A percentile compares a stretch with the other conserved stretches of the same genome.
Conservation (phyloP, 108 stramenopile species). For the Ochromonas danica region DNA sequence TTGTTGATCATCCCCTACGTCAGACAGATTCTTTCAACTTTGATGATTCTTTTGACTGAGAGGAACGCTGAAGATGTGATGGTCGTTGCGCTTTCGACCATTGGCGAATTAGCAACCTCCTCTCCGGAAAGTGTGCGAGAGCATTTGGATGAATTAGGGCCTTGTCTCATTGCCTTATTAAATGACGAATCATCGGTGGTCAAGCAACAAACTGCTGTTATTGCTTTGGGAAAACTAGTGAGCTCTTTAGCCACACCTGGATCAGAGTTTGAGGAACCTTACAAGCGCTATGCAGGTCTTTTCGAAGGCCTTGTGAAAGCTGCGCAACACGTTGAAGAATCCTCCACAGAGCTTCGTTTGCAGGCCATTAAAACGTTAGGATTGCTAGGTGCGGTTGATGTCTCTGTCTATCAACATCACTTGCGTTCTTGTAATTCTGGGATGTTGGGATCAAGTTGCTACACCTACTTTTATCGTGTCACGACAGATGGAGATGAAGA, state of each 20-base stretch:
- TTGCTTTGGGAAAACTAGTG: constrained; percentile 33
- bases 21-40: not conserved
- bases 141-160: constrained; percentile 27
- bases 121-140: constrained; percentile 19
- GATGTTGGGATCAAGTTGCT: not conserved
- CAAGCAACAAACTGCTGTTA: constrained; percentile 27
- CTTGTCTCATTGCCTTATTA: constrained; percentile 16
- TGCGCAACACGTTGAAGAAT: constrained; percentile 3
- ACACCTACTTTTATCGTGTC: not conserved
- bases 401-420: constrained; percentile 22
- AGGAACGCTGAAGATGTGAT: not conserved
- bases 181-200: constrained; percentile 27
- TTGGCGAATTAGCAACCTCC: constrained; percentile 21
- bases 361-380: constrained; percentile 30
- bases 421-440: not conserved
- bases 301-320: constrained; percentile 30
- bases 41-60: constrained; percentile 19
- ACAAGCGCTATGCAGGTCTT: not conserved
- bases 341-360: constrained; percentile 12
- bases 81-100: not conserved
- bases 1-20: constrained; percentile 28
- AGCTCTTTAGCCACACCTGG: not conserved
- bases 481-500: not conserved
- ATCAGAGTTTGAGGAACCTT: not conserved
- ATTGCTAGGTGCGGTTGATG: constrained; percentile 30